Evolutionary conservation across 2,329 filamentous ascomycete species (phyloP), one percentile per base, ranked within the genome.

Genomic region (Claviceps arundinis): DNA sequence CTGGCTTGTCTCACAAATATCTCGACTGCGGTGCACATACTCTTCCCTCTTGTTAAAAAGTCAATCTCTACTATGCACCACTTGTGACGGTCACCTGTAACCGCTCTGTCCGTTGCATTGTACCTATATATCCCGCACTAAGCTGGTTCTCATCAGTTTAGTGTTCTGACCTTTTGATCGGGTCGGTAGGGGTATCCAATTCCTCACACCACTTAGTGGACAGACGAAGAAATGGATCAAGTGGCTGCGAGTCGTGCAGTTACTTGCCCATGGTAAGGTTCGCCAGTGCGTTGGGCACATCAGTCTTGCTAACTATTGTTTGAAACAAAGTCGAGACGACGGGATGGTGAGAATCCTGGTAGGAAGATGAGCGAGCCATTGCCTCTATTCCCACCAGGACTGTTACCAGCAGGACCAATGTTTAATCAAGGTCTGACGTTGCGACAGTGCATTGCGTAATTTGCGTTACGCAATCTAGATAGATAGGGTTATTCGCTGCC

Each of bases 251-350:
- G 75, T 77, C 60, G 61, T 82, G 6, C 89, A 94, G 65, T 73
- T 95, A 46, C 68, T 70, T 16, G 68, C 95, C 47, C 77, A 61
- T 83, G 3, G 62, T 86, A 24, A 77, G 88, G 61, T 66, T 93
- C 45, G 60, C 88, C 22, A 85, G 77, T 4, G 85, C 85, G 1
- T 64, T 85, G 17, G 89, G 86, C 1, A 68, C 89, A 14, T 69
- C 96, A 46, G 78, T 85, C 37, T 79, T 89, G 56, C 82, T 87
- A 60, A 87, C 96, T 57, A 76, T 91, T 55, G 80, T 96, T 55
- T 82, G 77, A 57, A 78, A 82, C 37, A 77, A 86, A 3, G 72
- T 81, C n/a, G 65, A 70, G 8, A 70, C 80, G 2, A 77, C 84
- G 43, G 79, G 80, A 16, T 94, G 86, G 84, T 93, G 68, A 76